A percentile compares a stretch with the other conserved stretches of the same genome.
phyloP scores from a whole-genome alignment of 2,329 filamentous ascomycete genomes.

The Curvularia sp. region DNA sequence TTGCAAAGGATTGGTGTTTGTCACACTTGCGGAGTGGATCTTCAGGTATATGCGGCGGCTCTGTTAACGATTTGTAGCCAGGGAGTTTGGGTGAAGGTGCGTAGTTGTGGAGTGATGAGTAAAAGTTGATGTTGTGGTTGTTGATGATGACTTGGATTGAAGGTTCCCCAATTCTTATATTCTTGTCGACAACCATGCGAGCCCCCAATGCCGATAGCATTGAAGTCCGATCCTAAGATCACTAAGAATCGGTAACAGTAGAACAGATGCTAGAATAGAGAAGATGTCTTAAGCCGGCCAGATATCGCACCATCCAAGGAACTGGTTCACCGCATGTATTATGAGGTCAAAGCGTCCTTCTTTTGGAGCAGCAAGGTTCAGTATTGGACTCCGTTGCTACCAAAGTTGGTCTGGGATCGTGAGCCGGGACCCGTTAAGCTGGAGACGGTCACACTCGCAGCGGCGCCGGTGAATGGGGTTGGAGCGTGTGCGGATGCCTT shows the following conservation, averaged over 20 bases:
- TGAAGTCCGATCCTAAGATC: conserved; percentile 23
- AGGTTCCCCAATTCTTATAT: conserved; percentile 35
- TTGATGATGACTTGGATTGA: conserved; percentile 20
- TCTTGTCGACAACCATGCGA: conserved; percentile 6
- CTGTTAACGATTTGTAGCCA: conserved; percentile 9
- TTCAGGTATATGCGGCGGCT: conserved; percentile 10
- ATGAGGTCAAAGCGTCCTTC: conserved; percentile 30
- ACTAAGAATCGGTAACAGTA: conserved; percentile 34
- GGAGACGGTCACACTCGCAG: conserved; percentile 27
- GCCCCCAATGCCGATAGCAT: conserved; percentile 20
- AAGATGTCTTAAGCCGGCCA: conserved; percentile 33
- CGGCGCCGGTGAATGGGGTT: conserved; percentile 26
- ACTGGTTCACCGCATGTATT: conserved; percentile 27
- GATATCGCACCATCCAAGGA: conserved; percentile 36
- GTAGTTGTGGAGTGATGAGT: conserved; percentile 11
- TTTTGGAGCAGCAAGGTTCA: conserved; percentile 18
- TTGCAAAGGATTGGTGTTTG: conserved; percentile 8
- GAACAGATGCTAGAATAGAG: conserved; percentile 28
- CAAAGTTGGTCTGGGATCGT: conserved; percentile 20
- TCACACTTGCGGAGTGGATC: background rate
- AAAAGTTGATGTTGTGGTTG: conserved; percentile 13
- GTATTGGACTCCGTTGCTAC: conserved; percentile 17
- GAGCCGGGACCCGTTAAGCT: conserved; percentile 23
- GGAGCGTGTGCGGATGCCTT: conserved; percentile 28
- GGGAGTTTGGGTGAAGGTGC: background rate